Base-by-base conservation (phyloP, 139 green algal genomes). In the Eudorina sp. region DNA sequence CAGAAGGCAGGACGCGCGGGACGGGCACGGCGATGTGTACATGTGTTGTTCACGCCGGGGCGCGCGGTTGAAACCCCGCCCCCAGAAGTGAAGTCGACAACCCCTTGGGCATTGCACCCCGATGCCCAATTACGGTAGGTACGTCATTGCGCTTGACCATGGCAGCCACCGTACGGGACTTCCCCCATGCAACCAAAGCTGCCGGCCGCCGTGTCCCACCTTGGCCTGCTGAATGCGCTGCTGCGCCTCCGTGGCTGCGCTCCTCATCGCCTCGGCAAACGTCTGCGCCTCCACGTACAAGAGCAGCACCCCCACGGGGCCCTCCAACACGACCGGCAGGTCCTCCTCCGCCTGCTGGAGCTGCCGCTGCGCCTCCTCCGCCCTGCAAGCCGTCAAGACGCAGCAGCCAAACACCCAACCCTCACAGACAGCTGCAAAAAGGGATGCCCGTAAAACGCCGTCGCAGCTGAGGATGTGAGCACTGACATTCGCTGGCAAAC, bases 251-350 rank as follows among this genome's bases (percentile, higher is more conserved):
- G 27, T 23, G 7, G 55, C 83, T 11, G 53, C 83, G 13, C 38
- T 41, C 14, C 73, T 55, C 80, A 88, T n/a, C 2, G 58, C 72
- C 69, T 79, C 70, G 36, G 83, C 72, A 19, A 88, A 90, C 4
- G 25, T 23, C 74, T 92, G 89, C 19, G 75, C 64, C 83, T 92
- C 83, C 48, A 73, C 31, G 53, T 85, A 92, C 16, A 23, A n/a
- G 31, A 85, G 73, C 73, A 91, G 55, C 45, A 48, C 74, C 1
- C 58, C 74, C 5, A 53, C 88, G n/a, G 72, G 82, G 58, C 82
- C 72, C n/a, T 86, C 55, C 73, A 91, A 45, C 45, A 82, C n/a
- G 16, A 21, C 68, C 13, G 82, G 58, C 38, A 91, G 72, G 36
- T 45, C 40, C 41, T 38, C 73, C 38, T 43, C 72, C 41, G 38